Evolutionary conservation across 2,329 filamentous ascomycete genomes (phyloP), one percentile per base, ranked within the genome.

Genomic region (Curvularia lunata): DNA sequence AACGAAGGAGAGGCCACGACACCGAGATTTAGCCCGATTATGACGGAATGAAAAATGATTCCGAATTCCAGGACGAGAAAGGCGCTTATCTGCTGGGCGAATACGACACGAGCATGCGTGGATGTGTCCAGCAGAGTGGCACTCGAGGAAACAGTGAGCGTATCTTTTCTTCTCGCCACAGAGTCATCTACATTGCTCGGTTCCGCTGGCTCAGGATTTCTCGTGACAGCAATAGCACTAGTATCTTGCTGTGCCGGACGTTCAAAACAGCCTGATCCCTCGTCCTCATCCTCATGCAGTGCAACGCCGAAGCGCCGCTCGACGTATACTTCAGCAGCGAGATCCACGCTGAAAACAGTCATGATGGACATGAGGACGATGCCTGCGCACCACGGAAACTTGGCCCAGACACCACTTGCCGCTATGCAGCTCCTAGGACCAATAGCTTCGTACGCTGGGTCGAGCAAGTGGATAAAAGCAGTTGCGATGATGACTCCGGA

Each of bases 11-110:
- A 49, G 19, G 40, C 53, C 10, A 56, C 48, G 16, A 56, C 53
- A 10, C 53, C 53, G 4, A 56, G 48, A 32, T 52, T 56, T 18
- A 56, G 9, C 5, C 53, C 48, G 48, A 56, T 47, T 30, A 56
- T 52, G 23, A 52, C 53, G 9, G 53, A 56, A 32, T 56, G 53
- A 16, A 56, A 56, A 1, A 52, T 47, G 3, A 56, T 56, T 18
- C 53, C 53, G 16, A 52, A 41, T 41, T 56, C 53, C 1, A 56
- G 19, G 7, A 56, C 53, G n/a, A 56, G 53, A 9, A 56, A 56
- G 2, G 53, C 48, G 19, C 41, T 25, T 16, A 56, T 52, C 41
- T 56, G 41, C 16, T 52, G 53, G 2, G 48, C 32, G 5, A 56
- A 56, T 16, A 48, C 40, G 13, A 56, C 23, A 18, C 19, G 41